Conservation (phyloP, 169 alveolate genomes). For the Cryptosporidium ubiquitum region DNA sequence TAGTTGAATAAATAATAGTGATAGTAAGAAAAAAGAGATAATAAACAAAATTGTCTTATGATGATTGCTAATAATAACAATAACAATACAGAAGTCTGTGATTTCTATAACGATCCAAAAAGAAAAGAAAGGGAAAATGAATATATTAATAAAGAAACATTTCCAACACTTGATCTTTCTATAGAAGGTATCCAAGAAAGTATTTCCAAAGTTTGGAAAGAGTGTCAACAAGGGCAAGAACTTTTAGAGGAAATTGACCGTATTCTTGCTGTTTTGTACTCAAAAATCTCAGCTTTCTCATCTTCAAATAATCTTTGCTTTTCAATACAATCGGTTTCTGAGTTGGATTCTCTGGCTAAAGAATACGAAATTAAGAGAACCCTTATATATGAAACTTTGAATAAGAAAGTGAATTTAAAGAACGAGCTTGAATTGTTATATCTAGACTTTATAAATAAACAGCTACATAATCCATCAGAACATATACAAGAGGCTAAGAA, state of each 20-base stretch:
- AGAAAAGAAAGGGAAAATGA: conserved; percentile 19
- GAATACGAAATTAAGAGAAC: conserved; percentile 19
- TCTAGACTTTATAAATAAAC: conserved; percentile 1
- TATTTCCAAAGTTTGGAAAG: conserved; percentile 1
- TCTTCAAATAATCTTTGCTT: neutral
- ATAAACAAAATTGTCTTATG: no score
- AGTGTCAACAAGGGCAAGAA: conserved; percentile 27
- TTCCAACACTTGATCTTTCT: conserved; percentile 53
- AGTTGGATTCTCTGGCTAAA: neutral
- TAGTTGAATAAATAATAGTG: no score
- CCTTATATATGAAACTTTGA: conserved; percentile 6
- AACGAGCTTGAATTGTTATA: conserved; percentile 1
- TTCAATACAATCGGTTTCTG: neutral
- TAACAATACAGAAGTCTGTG: neutral
- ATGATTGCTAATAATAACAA: neutral
- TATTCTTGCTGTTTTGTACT: conserved; percentile 13
- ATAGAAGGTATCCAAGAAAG: conserved; percentile 65
- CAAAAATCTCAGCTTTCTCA: conserved; percentile 12
- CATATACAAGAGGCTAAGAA: neutral
- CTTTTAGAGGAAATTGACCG: conserved; percentile 17
- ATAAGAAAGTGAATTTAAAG: neutral
- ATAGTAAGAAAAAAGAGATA: no score
- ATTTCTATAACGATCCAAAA: conserved; percentile 1
- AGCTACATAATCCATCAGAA: neutral
- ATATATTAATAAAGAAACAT: conserved; percentile 29